These are phyloP conservation scores for Talaromyces ruber DNA, from an alignment of 495 filamentous ascomycete genomes.

Conservation along the genomic window DNA sequence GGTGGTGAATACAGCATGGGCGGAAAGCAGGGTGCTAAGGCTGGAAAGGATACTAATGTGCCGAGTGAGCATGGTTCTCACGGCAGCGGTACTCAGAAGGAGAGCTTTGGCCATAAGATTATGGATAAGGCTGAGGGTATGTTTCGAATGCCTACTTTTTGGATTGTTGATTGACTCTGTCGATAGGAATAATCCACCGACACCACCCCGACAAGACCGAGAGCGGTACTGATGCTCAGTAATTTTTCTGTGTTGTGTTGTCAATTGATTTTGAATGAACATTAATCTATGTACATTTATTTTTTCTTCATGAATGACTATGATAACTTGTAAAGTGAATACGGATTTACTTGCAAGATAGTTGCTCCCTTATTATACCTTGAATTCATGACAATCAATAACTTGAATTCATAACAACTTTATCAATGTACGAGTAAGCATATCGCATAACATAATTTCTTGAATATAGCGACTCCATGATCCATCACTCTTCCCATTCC, in stretches of 20 bases:
- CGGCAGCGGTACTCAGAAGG: background rate
- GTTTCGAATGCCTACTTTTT: too few relatives aligned
- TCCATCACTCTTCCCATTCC: background rate
- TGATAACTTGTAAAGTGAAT: background rate
- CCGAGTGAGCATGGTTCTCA: background rate
- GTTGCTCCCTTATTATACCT: background rate
- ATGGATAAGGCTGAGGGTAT: constrained; percentile 2
- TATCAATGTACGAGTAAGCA: too few relatives aligned
- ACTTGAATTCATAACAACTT: too few relatives aligned
- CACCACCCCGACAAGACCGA: background rate
- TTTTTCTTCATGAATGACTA: background rate
- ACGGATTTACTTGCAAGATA: background rate
- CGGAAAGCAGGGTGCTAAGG: background rate
- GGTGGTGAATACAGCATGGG: background rate
- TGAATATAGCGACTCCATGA: too few relatives aligned
- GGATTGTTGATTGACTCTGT: background rate
- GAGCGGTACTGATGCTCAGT: background rate
- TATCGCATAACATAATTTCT: too few relatives aligned
- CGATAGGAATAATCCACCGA: background rate
- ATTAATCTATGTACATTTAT: background rate
- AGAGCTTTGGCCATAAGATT: constrained; percentile 1
- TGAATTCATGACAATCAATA: background rate
- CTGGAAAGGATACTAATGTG: background rate
- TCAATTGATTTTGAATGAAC: too few relatives aligned
- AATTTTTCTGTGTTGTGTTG: too few relatives aligned